Evolutionary conservation across 768 basidiomycete genomes (phyloP).

Genomic region (Trametes cinnabarina): DNA sequence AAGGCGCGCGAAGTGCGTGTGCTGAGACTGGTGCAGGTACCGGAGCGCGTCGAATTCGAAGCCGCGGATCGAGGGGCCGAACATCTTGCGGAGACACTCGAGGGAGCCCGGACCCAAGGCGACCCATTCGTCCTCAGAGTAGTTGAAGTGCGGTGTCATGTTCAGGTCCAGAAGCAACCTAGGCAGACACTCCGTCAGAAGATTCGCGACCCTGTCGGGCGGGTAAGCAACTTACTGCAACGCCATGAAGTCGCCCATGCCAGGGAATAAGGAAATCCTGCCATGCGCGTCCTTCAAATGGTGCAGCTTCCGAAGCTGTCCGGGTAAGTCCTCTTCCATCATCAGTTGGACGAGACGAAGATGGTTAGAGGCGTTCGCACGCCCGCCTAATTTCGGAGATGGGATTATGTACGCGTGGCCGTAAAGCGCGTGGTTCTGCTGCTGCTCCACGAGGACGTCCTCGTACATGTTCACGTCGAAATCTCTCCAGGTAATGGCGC

Average conservation of each 20-base stretch:
- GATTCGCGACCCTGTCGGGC: not conserved
- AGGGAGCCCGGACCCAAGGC: constrained; percentile 64
- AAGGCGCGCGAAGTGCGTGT: constrained; percentile 58
- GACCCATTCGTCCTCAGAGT: constrained; percentile 68
- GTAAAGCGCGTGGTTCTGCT: constrained; percentile 47
- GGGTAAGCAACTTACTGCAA: constrained; percentile 57
- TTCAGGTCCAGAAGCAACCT: constrained; percentile 39
- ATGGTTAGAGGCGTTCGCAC: constrained; percentile 55
- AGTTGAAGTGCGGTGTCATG: constrained; percentile 46
- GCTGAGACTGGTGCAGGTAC: constrained; percentile 61
- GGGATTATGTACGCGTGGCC: constrained; percentile 72
- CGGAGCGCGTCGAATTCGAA: constrained; percentile 60
- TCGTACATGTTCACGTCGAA: constrained; percentile 56
- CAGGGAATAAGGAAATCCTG: constrained; percentile 52
- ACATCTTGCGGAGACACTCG: constrained; percentile 68
- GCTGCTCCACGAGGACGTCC: constrained; percentile 42
- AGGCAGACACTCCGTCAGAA: not conserved
- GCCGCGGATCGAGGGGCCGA: constrained; percentile 41
- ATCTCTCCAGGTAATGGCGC: constrained; percentile 57
- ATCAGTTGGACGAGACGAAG: constrained; percentile 46
- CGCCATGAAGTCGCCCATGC: constrained; percentile 72
- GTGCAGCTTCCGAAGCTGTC: constrained; percentile 45
- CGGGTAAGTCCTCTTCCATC: constrained; percentile 54
- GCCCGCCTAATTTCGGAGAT: constrained; percentile 53
- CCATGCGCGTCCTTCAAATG: constrained; percentile 66